Percentiles rank a stretch among this genome's conserved stretches.
These are phyloP conservation scores for Graphilbum fragrans DNA, from an alignment of 2,329 filamentous ascomycete genomes.

Conservation along the genomic window DNA sequence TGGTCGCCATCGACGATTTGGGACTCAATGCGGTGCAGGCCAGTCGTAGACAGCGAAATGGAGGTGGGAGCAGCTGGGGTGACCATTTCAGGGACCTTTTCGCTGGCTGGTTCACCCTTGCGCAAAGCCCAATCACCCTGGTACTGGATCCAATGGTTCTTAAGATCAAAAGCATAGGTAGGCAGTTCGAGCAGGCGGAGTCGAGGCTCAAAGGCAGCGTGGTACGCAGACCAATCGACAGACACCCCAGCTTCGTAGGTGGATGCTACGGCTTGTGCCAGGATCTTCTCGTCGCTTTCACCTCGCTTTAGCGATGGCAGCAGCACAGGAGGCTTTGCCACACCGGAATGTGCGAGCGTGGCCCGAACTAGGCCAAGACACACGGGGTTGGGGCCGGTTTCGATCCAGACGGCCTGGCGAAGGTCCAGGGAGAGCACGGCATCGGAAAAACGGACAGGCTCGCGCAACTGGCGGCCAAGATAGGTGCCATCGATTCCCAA, in stretches of 20 bases:
- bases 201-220: conserved; percentile 31
- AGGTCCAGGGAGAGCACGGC: no score
- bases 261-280: conserved; percentile 42
- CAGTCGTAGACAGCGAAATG: conserved; percentile 51
- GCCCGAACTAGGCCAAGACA: no score
- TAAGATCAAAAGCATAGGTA: conserved; percentile 59
- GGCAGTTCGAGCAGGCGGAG: conserved; percentile 48
- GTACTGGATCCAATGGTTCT: conserved; percentile 57
- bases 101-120: conserved; percentile 48
- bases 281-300: conserved; percentile 52
- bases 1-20: conserved; percentile 50
- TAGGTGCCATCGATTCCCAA: no score
- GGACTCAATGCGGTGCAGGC: conserved; percentile 50
- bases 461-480: no score
- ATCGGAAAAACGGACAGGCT: no score
- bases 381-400: no score
- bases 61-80: conserved; percentile 29
- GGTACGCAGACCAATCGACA: conserved; percentile 61
- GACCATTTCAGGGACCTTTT: conserved; percentile 16
- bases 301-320: no score
- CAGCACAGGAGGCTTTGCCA: no score
- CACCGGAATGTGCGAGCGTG: no score
- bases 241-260: conserved; percentile 49
- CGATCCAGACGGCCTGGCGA: no score
- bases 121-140: conserved; percentile 59